Conservation (phyloP, 2,329 filamentous ascomycete genomes). For the Kalmusia sp. region DNA sequence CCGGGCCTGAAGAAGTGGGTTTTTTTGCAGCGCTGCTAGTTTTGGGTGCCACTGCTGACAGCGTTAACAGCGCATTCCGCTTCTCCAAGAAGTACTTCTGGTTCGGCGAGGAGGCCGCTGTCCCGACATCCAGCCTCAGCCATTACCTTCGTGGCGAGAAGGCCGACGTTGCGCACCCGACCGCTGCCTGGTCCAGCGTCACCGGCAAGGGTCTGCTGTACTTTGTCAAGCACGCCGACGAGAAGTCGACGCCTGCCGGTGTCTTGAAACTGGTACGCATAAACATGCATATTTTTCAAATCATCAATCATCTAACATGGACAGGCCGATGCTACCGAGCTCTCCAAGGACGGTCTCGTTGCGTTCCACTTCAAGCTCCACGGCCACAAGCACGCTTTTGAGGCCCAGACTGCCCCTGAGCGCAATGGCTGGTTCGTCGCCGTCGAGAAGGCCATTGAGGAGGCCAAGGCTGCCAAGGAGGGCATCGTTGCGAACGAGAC, state of each 20-base stretch:
- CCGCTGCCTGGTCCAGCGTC: constrained; percentile 87
- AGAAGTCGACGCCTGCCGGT: constrained; percentile 81
- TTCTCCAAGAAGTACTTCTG: constrained; percentile 91
- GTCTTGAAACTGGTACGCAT: constrained; percentile 82
- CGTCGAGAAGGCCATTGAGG: constrained; percentile 79
- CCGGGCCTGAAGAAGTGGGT: constrained; percentile 89
- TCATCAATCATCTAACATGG: constrained; percentile 38
- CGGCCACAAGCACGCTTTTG: constrained; percentile 93
- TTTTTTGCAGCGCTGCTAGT: constrained; percentile 2
- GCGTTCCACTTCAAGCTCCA: constrained; percentile 88
- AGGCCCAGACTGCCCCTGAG: constrained; percentile 76
- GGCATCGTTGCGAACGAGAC: constrained; percentile 78
- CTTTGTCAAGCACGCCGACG: constrained; percentile 81
- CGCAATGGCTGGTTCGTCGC: constrained; percentile 92
- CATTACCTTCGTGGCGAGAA: constrained; percentile 90
- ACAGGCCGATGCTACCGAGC: constrained; percentile 71
- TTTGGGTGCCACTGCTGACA: constrained; percentile 19
- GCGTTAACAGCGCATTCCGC: constrained; percentile 75
- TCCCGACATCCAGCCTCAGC: constrained; percentile 76
- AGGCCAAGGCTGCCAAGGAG: constrained; percentile 82
- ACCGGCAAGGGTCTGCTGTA: constrained; percentile 96
- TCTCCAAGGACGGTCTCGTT: constrained; percentile 75
- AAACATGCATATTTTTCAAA: not conserved
- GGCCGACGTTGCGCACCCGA: constrained; percentile 77
- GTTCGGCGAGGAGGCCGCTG: constrained; percentile 65